Percentiles rank a stretch among this genome's conserved stretches.
Evolutionary conservation across 2,329 filamentous ascomycete species (phyloP).

Genomic region (Sphaerulina populicola): DNA sequence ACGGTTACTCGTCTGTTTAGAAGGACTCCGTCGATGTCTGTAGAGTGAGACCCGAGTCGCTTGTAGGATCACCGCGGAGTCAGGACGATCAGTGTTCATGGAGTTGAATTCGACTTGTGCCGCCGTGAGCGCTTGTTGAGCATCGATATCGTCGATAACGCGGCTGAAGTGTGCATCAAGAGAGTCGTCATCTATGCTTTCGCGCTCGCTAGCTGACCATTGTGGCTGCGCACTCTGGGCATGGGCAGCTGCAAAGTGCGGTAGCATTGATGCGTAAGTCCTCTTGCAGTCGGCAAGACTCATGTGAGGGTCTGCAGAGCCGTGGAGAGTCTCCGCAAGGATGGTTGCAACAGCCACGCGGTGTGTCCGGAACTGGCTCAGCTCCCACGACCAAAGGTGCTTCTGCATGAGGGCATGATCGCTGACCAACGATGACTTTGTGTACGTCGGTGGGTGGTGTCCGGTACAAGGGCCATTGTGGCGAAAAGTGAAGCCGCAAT

Average conservation of each 20-base stretch:
- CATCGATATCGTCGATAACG: slow-evolving; percentile 14
- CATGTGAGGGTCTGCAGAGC: slow-evolving; percentile 14
- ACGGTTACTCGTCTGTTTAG: background rate
- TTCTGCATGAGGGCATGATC: slow-evolving; percentile 22
- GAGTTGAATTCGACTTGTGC: slow-evolving; percentile 7
- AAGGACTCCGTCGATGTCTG: background rate
- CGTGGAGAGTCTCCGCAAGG: slow-evolving; percentile 14
- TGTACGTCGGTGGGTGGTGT: slow-evolving; percentile 21
- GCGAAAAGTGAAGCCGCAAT: slow-evolving; percentile 22
- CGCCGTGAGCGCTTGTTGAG: slow-evolving; percentile 1
- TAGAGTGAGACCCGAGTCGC: slow-evolving; percentile 1
- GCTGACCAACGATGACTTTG: slow-evolving; percentile 13
- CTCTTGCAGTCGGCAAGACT: slow-evolving; percentile 15
- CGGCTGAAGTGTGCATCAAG: slow-evolving; percentile 18
- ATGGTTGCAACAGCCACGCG: slow-evolving; percentile 17
- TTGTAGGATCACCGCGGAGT: slow-evolving; percentile 13
- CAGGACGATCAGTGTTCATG: slow-evolving; percentile 7
- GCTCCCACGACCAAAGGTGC: slow-evolving; percentile 23
- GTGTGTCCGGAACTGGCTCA: slow-evolving; percentile 17
- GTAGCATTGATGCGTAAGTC: slow-evolving; percentile 16
- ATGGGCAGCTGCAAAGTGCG: slow-evolving; percentile 17
- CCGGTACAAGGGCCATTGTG: slow-evolving; percentile 18
- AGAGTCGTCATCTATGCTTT: slow-evolving; percentile 3
- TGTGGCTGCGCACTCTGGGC: slow-evolving; percentile 6
- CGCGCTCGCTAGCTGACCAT: background rate